phyloP scores from a whole-genome alignment of 2,329 filamentous ascomycete species.

The Tolypocladium ovalisporum region DNA sequence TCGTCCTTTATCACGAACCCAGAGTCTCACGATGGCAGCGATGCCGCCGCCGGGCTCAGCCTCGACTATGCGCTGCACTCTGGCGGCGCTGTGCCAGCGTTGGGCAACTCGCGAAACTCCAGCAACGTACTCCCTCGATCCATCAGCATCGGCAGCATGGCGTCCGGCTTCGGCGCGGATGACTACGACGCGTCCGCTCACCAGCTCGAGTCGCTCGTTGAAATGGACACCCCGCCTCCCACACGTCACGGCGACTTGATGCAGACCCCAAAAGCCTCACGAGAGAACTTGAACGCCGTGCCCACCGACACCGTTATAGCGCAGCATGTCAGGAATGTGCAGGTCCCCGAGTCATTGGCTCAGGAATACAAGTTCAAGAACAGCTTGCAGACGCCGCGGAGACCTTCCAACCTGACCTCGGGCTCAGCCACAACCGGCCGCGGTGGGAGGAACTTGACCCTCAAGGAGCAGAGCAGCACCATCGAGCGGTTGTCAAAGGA shows the following conservation, averaged over 20 bases:
- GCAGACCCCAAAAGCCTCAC: conserved; percentile 58
- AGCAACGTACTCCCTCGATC: conserved; percentile 57
- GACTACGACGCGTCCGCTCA: conserved; percentile 35
- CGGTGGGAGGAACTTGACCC: conserved; percentile 62
- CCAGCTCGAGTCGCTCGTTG: conserved; percentile 38
- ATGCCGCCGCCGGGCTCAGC: conserved; percentile 55
- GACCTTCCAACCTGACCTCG: conserved; percentile 31
- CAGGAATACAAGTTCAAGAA: conserved; percentile 75
- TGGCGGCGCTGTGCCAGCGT: conserved; percentile 58
- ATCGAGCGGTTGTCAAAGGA: conserved; percentile 95
- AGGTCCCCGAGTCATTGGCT: conserved; percentile 80
- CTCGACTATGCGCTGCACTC: conserved; percentile 76
- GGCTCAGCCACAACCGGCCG: conserved; percentile 38
- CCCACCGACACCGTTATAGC: conserved; percentile 84
- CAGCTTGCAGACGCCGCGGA: conserved; percentile 48
- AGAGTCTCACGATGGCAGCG: conserved; percentile 53
- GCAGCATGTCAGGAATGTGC: conserved; percentile 79
- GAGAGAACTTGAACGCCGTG: conserved; percentile 41
- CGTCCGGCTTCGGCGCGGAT: conserved; percentile 53
- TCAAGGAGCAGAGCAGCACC: conserved; percentile 96
- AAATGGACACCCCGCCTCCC: conserved; percentile 32
- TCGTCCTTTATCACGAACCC: conserved; percentile 47
- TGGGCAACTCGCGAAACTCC: conserved; percentile 35
- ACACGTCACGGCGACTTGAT: conserved; percentile 35
- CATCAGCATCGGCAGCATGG: conserved; percentile 83